Percentiles rank a stretch among this genome's conserved stretches.
These are phyloP conservation scores for Iodosphaeria phyllophila DNA, from an alignment of 2,329 filamentous ascomycete species.

Conservation along the genomic window DNA sequence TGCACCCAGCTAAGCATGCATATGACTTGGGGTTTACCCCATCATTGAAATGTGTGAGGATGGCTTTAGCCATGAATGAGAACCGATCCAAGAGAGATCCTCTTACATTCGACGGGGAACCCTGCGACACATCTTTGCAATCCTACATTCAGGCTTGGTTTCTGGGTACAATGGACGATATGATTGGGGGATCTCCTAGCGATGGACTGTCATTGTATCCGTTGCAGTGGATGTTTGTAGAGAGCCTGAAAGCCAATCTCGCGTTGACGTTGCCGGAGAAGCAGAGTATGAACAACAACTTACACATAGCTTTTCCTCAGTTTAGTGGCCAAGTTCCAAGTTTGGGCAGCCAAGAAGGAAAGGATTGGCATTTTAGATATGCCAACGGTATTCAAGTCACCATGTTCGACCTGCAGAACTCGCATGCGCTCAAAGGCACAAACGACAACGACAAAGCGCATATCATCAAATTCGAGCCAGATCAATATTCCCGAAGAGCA, in stretches of 20 bases:
- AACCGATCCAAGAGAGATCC: slow-evolving; percentile 1
- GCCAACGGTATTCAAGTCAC: slow-evolving; percentile 8
- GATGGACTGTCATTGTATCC: slow-evolving; percentile 21
- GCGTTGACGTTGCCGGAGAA: slow-evolving; percentile 7
- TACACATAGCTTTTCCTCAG: slow-evolving; percentile 4
- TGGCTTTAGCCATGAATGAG: background rate
- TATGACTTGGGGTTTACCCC: slow-evolving; percentile 12
- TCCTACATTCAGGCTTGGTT: slow-evolving; percentile 20
- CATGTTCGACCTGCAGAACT: slow-evolving; percentile 7
- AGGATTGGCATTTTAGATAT: slow-evolving; percentile 7
- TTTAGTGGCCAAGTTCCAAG: slow-evolving; percentile 2
- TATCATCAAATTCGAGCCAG: slow-evolving; percentile 1
- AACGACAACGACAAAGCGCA: background rate
- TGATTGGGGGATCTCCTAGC: slow-evolving; percentile 16
- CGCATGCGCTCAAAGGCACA: slow-evolving; percentile 4
- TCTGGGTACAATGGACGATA: slow-evolving; percentile 17
- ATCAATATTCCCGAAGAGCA: slow-evolving; percentile 1
- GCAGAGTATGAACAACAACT: slow-evolving; percentile 4
- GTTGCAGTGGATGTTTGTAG: slow-evolving; percentile 21
- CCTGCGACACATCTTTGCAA: slow-evolving; percentile 6
- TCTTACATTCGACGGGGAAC: slow-evolving; percentile 3
- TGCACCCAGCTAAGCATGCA: slow-evolving; percentile 8
- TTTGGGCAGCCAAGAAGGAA: slow-evolving; percentile 3
- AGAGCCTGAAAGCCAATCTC: slow-evolving; percentile 13
- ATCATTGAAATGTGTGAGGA: slow-evolving; percentile 7